Base-by-base conservation (phyloP, 2,329 filamentous ascomycete species). In the Sporothrix dimorphospora region DNA sequence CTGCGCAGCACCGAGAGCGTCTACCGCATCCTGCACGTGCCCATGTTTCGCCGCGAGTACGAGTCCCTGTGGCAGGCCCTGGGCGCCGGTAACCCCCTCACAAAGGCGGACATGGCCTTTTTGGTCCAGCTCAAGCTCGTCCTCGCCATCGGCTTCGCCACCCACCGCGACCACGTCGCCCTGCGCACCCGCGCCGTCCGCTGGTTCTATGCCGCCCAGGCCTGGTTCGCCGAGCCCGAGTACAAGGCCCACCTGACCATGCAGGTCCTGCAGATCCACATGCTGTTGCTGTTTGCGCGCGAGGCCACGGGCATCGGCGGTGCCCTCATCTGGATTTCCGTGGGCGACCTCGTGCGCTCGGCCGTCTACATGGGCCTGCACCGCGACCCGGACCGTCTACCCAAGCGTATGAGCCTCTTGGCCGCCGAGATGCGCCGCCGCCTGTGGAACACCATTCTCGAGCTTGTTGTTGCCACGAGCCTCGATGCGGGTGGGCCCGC, bases 11-110 rank as follows among this genome's bases (percentile, higher is more conserved):
- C 87, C 55, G 88, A 90, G 75, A 85, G 85, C 2, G 83, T 86
- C 16, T 83, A 86, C 73, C 84, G 89, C 1, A 83, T 91, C 34
- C 72, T 91, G 14, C 86, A 91, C 76, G 77, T 87, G 0, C 88
- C 88, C 0, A 85, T 83, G 0, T 90, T 91, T 74, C 80, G 82
- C 61, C 81, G 81, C 7, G 85, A 88, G 38, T 91, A 89, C 74
- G 80, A 82, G 21, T 75, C 77, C 2, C 85, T 84, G 76, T 88
- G 85, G 85, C 77, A 81, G 42, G 80, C 45, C 6, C 4, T 61
- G 81, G 9, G 57, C 14, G 21, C 34, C 12, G 34, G 27, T 24
- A 47, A 16, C 8, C 51, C 51, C 8, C 19, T 49, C 4, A 38
- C 34, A 16, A 70, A 59, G 5, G 42, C 40, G 16, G 83, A 81